A percentile compares a stretch with the other conserved stretches of the same genome.
Conservation (phyloP, 2,329 filamentous ascomycete species). For the Knufia petricola region DNA sequence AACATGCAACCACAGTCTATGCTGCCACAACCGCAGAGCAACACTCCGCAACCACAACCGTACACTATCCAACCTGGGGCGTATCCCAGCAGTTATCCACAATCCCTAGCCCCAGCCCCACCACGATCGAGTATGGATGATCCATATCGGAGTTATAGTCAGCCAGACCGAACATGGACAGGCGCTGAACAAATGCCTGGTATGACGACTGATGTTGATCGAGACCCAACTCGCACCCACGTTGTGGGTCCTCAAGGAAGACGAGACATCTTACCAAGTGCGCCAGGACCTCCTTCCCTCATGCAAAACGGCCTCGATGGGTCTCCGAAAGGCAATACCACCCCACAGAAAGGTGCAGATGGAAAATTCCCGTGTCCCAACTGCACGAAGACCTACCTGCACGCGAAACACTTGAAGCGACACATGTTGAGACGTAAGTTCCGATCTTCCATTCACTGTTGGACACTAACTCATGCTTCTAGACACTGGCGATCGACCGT, state of each 20-base stretch:
- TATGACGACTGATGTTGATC: conserved; percentile 32
- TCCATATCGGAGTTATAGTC: conserved; percentile 48
- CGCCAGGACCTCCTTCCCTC: conserved; percentile 73
- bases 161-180: conserved; percentile 41
- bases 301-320: conserved; percentile 53
- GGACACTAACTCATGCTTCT: conserved; percentile 28
- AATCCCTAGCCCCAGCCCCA: conserved; percentile 66
- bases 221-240: conserved; percentile 53
- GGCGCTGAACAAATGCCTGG: conserved; percentile 31
- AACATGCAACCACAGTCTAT: conserved; percentile 35
- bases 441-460: conserved; percentile 6
- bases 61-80: conserved; percentile 46
- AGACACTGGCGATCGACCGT: conserved; percentile 97
- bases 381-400: conserved; percentile 95
- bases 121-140: conserved; percentile 49
- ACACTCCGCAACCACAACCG: conserved; percentile 32
- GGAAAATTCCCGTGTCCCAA: conserved; percentile 97
- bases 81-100: conserved; percentile 57
- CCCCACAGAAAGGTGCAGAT: conserved; percentile 93
- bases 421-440: conserved; percentile 90
- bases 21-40: conserved; percentile 33
- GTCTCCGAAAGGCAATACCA: conserved; percentile 66
- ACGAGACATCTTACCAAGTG: conserved; percentile 81
- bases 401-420: conserved; percentile 94
- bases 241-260: conserved; percentile 92